These are phyloP conservation scores for Sapria himalayana DNA, from an alignment of 345 rosid genomes.

Conservation along the genomic window DNA sequence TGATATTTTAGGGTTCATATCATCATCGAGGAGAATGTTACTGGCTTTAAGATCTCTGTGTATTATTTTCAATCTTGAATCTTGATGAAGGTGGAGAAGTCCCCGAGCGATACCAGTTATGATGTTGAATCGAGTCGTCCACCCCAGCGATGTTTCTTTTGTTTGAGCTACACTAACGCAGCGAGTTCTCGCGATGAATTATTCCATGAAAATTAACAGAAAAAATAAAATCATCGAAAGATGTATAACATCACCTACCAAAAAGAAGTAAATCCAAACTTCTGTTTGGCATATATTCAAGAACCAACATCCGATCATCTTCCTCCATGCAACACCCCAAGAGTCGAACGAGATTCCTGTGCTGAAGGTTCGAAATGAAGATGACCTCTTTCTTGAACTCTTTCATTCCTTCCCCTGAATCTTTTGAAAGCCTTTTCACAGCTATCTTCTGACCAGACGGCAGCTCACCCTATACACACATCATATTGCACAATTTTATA, in stretches of 20 bases:
- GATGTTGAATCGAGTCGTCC: slow-evolving; percentile 32
- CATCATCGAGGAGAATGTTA: slow-evolving; percentile 49
- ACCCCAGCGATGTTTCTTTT: slow-evolving; percentile 21
- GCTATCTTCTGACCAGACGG: slow-evolving; percentile 48
- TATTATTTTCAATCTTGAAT: slow-evolving; percentile 49
- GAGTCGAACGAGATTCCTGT: slow-evolving; percentile 48
- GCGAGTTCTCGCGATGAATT: neutral
- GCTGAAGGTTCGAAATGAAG: slow-evolving; percentile 40
- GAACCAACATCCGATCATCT: slow-evolving; percentile 39
- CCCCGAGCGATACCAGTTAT: slow-evolving; percentile 64
- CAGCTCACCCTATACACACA: slow-evolving; percentile 26
- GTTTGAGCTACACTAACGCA: slow-evolving; percentile 37
- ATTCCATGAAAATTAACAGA: neutral
- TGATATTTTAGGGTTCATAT: slow-evolving; percentile 59
- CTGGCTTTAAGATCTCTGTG: slow-evolving; percentile 54
- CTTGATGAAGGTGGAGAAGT: slow-evolving; percentile 52
- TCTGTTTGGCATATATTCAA: slow-evolving; percentile 54
- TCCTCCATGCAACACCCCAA: slow-evolving; percentile 48
- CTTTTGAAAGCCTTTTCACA: slow-evolving; percentile 35
- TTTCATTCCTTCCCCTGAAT: slow-evolving; percentile 35
- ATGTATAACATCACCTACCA: slow-evolving; percentile 13
- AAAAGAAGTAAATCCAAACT: slow-evolving; percentile 45
- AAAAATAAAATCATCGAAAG: neutral
- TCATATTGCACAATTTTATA: too few relatives aligned
- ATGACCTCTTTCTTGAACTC: slow-evolving; percentile 46